A percentile compares a stretch with the other conserved stretches of the same genome.
These are phyloP conservation scores for Jackrogersella minutella DNA, from an alignment of 495 filamentous ascomycete genomes.

Conservation along the genomic window DNA sequence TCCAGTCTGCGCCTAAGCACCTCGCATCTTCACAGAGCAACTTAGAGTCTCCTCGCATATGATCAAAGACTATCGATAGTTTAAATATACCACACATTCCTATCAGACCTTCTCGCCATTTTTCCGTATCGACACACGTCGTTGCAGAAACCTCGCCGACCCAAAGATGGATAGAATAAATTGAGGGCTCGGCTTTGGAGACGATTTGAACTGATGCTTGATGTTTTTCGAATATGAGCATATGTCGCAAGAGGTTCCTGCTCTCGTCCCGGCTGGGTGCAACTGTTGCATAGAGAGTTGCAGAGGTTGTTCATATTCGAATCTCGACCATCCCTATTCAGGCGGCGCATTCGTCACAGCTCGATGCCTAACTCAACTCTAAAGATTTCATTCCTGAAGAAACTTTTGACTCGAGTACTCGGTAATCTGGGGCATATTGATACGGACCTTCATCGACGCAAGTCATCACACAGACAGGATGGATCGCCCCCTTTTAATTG, in stretches of 20 bases:
- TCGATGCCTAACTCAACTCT: too few relatives aligned
- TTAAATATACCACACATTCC: conserved; percentile 2
- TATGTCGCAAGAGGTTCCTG: background rate
- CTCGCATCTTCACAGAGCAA: background rate
- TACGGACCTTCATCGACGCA: background rate
- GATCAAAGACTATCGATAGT: background rate
- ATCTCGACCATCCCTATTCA: background rate
- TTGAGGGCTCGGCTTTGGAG: background rate
- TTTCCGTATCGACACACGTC: background rate
- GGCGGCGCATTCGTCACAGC: background rate
- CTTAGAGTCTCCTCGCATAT: background rate
- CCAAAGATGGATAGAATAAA: background rate
- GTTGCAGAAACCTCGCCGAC: background rate
- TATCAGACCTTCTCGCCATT: background rate
- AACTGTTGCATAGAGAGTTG: background rate
- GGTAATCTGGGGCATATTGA: background rate
- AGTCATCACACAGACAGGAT: background rate
- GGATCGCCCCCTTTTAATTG: too few relatives aligned
- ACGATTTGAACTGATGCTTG: background rate
- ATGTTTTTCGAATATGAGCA: background rate
- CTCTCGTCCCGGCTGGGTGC: background rate
- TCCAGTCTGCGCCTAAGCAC: background rate
- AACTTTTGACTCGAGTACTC: background rate
- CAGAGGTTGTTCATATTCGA: background rate
- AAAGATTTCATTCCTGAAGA: background rate